Base-by-base conservation (phyloP, 2,329 filamentous ascomycete genomes). In the Phyllosticta citribraziliensis region DNA sequence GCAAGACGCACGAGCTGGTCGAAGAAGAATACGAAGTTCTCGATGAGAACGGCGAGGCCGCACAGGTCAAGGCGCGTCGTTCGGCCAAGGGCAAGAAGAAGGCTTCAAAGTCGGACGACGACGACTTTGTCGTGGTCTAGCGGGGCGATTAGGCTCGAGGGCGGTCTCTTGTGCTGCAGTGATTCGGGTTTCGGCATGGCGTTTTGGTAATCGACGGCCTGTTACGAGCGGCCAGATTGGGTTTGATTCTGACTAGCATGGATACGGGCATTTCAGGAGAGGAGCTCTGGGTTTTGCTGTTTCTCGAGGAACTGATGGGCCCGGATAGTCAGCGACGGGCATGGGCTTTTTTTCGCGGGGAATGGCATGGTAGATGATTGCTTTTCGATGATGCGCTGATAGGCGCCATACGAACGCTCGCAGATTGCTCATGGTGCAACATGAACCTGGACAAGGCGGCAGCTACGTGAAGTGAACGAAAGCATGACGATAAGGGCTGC, bases 1-100 rank as follows among this genome's bases (percentile, higher is more conserved):
- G 79, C 66, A 80, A 83, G 72, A 85, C 82, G 2, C 81, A 84
- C 72, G 83, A 83, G 73, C 70, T 86, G 55, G 79, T 84, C 70
- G 81, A 80, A 73, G 77, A 78, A 61, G 83, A 85, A 73, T 86
- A 85, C 66, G 82, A 85, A 68, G 77, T 76, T 66, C 79, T 75
- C 65, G 78, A 78, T 58, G 65, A 68, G 17, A 67, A 75, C 35
- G 73, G 75, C 63, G 75, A 75, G 65, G 68, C 72, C 17, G 72
- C 72, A 19, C 52, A 19, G 17, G 11, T 12, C 10, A 47, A 54
- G 25, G 67, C 69, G 20, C 69, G 69, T 20, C 75, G 72, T 65
- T 70, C 67, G 64, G 66, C 65, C 60, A 73, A 70, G 67, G 66
- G 63, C 61, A 73, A 70, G 69, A 62, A 62, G 66, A 69, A 24